A percentile compares a stretch with the other conserved stretches of the same genome.
These are phyloP conservation scores for Cynanchum wilfordii DNA, from an alignment of 257 asterid genomes.

Conservation along the genomic window DNA sequence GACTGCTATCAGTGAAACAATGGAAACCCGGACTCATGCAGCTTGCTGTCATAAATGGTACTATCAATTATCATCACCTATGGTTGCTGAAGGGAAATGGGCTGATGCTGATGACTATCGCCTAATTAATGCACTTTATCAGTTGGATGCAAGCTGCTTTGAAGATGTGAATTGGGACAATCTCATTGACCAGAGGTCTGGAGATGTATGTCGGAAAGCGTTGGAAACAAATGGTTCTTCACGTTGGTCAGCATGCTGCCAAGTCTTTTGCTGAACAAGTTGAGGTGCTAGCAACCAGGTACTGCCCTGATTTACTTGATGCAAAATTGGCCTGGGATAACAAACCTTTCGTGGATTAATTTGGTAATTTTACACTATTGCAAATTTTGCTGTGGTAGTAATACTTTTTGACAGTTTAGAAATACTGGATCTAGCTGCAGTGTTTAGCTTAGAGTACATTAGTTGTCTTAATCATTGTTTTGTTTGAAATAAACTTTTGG, in stretches of 20 bases:
- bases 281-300: slow-evolving; percentile 22
- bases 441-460: too few species aligned
- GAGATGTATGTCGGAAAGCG: slow-evolving; percentile 27
- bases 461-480: neutral
- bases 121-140: slow-evolving; percentile 20
- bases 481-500: neutral
- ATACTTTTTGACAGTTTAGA: neutral
- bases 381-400: neutral
- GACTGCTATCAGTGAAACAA: too few species aligned
- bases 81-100: slow-evolving; percentile 30
- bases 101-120: slow-evolving; percentile 28
- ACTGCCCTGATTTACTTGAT: slow-evolving; percentile 23
- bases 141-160: slow-evolving; percentile 27
- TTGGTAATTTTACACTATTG: neutral
- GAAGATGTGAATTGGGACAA: slow-evolving; percentile 33
- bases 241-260: slow-evolving; percentile 18
- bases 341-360: slow-evolving; percentile 13
- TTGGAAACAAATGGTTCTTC: slow-evolving; percentile 34
- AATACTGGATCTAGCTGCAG: neutral
- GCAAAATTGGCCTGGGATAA: slow-evolving; percentile 8
- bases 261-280: slow-evolving; percentile 29
- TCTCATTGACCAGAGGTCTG: slow-evolving; percentile 28
- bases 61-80: slow-evolving; percentile 21
- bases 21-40: slow-evolving; percentile 13
- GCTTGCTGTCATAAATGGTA: slow-evolving; percentile 30